A percentile compares a stretch with the other conserved stretches of the same genome.
Evolutionary conservation across 768 basidiomycete genomes (phyloP).

Genomic region (Xerocomellus amylosporus): DNA sequence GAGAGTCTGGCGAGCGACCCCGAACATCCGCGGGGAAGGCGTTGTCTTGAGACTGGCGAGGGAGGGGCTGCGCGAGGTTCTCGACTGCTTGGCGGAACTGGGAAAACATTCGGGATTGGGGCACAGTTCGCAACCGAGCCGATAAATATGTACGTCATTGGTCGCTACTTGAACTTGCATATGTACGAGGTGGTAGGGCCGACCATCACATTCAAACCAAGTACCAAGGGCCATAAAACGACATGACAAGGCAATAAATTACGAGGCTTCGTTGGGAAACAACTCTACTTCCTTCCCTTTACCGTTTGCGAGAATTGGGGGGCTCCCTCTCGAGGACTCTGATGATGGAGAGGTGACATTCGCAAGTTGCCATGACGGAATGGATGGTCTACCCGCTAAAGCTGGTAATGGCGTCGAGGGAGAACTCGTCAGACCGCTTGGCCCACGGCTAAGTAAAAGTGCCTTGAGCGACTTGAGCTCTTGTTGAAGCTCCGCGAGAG

Average conservation of each 20-base stretch:
- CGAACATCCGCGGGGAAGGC: constrained; percentile 29
- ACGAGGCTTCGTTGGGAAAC: constrained; percentile 16
- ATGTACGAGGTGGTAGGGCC: not conserved
- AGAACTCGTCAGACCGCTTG: constrained; percentile 43
- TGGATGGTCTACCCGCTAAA: constrained; percentile 60
- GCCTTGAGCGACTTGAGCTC: constrained; percentile 95
- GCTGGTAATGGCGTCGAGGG: constrained; percentile 51
- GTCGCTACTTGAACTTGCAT: not conserved
- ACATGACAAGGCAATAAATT: constrained; percentile 8
- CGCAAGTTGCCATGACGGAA: constrained; percentile 91
- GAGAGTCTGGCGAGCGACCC: constrained; percentile 38
- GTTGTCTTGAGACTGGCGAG: constrained; percentile 38
- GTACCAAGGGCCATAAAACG: not conserved
- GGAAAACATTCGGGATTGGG: constrained; percentile 58
- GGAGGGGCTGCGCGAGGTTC: constrained; percentile 51
- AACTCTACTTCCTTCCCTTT: constrained; percentile 59
- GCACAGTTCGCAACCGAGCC: not conserved
- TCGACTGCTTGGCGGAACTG: constrained; percentile 75
- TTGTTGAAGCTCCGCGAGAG: constrained; percentile 83
- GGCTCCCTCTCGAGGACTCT: constrained; percentile 8
- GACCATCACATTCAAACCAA: constrained; percentile 1
- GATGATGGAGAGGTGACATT: constrained; percentile 31
- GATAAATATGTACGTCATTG: no score
- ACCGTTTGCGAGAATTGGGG: constrained; percentile 34
- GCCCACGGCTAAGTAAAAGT: constrained; percentile 72